Base-by-base conservation (phyloP, 768 basidiomycete species). In the Leccinum olivaceopallidum region DNA sequence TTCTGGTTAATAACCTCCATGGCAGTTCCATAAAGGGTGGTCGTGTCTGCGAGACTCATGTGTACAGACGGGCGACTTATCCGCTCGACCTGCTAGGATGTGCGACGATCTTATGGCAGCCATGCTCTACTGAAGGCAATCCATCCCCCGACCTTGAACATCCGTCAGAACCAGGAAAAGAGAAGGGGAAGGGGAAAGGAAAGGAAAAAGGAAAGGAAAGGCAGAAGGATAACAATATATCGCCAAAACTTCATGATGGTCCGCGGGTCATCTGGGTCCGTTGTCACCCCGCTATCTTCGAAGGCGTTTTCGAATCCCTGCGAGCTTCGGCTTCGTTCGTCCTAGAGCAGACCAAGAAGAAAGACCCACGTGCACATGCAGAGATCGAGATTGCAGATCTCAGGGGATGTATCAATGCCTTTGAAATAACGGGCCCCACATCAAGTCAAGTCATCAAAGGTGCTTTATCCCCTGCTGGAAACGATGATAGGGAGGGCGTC, bases 341-440 rank as follows among this genome's bases (percentile, higher is more conserved):
- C 3, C 70, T 90, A 12, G 79, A 82, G 30, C 69, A 69, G 18
- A 70, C 70, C 26, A 75, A 67, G 57, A 62, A 65, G 55, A 66
- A 62, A 13, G 56, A 70, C 26, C 62, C 67, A 12, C 63, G 65
- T 3, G 60, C 62, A 24, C 53, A 63, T 5, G 70, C 65, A 13
- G 77, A 80, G 22, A 73, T 94, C 10, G 86, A 92, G 64, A 79
- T 95, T 16, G 79, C 81, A 7, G 91, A 95, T 70, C 72, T 95
- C 53, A 78, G 88, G 58, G 85, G 84, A 2, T 83, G 86, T 53
- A 66, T 94, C 48, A 91, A 90, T 62, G 80, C 86, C 6, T 96
- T 96, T 66, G 95, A 98, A 71, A 83, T 98, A 36, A 89, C 90
- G 79, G 96, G 96, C 3, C 92, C 92, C 4, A 90, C 86, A 69